phyloP scores from a whole-genome alignment of 208 protist genomes.

The Phytomonas sp. region DNA sequence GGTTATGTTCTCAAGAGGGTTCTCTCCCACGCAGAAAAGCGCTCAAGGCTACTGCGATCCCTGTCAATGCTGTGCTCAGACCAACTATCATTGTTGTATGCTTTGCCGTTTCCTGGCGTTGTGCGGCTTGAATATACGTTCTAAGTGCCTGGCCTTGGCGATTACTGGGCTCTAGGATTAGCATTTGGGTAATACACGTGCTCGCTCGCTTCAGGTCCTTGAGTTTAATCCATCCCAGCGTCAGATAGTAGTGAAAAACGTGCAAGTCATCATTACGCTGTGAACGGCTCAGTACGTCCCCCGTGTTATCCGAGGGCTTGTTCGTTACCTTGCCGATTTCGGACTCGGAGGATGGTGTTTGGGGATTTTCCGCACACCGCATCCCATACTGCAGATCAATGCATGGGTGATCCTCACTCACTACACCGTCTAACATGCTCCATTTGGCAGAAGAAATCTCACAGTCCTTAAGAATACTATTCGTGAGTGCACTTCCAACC shows the following conservation, averaged over 20 bases:
- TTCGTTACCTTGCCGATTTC: background rate
- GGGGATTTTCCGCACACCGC: background rate
- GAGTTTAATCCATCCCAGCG: slow-evolving; percentile 71
- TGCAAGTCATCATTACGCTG: slow-evolving; percentile 20
- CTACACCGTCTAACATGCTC: background rate
- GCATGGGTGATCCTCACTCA: background rate
- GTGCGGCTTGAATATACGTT: slow-evolving; percentile 32
- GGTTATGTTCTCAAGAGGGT: background rate
- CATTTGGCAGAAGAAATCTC: background rate
- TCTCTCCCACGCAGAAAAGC: background rate
- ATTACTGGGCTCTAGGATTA: slow-evolving; percentile 36
- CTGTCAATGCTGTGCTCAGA: slow-evolving; percentile 14
- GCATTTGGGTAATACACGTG: slow-evolving; percentile 45
- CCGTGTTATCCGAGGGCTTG: background rate
- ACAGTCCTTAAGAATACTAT: background rate
- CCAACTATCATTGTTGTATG: slow-evolving; percentile 23
- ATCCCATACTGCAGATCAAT: background rate
- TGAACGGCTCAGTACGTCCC: background rate
- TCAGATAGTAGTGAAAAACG: slow-evolving; percentile 66
- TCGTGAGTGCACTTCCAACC: background rate
- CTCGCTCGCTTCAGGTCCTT: slow-evolving; percentile 39
- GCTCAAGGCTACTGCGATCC: background rate
- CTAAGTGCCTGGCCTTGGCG: slow-evolving; percentile 42
- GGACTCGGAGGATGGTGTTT: background rate
- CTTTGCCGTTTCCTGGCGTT: slow-evolving; percentile 17